Evolutionary conservation across 805 yeast genomes (phyloP), one percentile per base, ranked within the genome.

Genomic region (Priceomyces carsonii): DNA sequence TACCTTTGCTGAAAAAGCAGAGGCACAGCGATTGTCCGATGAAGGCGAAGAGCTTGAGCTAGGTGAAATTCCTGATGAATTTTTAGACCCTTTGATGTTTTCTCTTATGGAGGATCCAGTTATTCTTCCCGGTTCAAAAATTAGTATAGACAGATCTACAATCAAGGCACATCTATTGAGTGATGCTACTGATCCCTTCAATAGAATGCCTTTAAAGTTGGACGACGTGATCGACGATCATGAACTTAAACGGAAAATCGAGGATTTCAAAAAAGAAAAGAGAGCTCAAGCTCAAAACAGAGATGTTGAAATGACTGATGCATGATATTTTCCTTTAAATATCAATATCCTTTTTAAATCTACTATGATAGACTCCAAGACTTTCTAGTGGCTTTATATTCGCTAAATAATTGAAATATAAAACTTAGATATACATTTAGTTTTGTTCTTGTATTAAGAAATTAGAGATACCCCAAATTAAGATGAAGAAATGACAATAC

Each of bases 21-120:
- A 84, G 42, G 54, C 59, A 25, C 75, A 78, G 33, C 75, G 78
- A 51, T 48, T 69, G 19, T 66, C 66, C 9, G 91, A 85, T 41
- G 95, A 84, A 47, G 85, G 79, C 43, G 95, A 87, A 53, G 97
- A 91, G 44, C 53, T 78, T 43, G 96, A 88, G 55, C 71, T 87
- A 47, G 97, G 95, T 17, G 99, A 93, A 35, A 76, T 86, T 12
- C 99, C 99, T 0, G 99, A 93, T 56, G 98, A 93, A 58, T 93
- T 82, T 55, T 75, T 93, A 48, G 99, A 93, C 67, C 99, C 99
- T 9, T 75, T 93, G 50, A 91, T 93, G 98, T 93, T 73, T 59
- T 86, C 96, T 1, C 57, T 93, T 32, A 93, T 93, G 99, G 85
- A 81, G 48, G 95, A 93, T 57, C 99, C 99, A 0, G 99, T 93